These are phyloP conservation scores for Platanthera guangdongensis DNA, from an alignment of 106 monocot genomes.

Conservation along the genomic window DNA sequence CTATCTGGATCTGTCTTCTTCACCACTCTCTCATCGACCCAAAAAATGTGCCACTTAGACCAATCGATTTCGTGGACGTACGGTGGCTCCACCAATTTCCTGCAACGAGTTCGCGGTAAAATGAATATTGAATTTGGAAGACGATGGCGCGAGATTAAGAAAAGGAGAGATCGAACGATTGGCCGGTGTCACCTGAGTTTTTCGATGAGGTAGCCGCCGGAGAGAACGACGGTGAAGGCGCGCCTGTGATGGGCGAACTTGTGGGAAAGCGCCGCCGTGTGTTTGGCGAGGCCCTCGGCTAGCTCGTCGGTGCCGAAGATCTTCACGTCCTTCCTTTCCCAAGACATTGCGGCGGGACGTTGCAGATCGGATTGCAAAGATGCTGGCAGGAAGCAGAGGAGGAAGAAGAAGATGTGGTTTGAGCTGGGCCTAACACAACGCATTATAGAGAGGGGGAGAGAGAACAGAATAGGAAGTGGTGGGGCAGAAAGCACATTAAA, in stretches of 20 bases:
- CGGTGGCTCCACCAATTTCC: slow-evolving; percentile 74
- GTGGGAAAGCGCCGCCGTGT: slow-evolving; percentile 57
- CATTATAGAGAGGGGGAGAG: no score
- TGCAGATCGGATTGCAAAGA: not conserved
- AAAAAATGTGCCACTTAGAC: slow-evolving; percentile 87
- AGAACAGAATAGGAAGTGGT: no score
- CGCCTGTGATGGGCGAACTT: slow-evolving; percentile 47
- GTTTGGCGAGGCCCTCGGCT: slow-evolving; percentile 49
- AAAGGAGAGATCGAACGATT: not conserved
- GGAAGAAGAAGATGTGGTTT: not conserved
- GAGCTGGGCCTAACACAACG: not conserved
- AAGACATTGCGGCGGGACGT: not conserved
- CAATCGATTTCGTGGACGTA: slow-evolving; percentile 62
- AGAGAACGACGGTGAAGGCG: slow-evolving; percentile 74
- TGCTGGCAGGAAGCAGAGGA: not conserved
- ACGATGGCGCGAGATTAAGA: not conserved
- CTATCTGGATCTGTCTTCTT: slow-evolving; percentile 70
- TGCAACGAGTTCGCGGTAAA: slow-evolving; percentile 7
- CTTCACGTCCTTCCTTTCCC: slow-evolving; percentile 2
- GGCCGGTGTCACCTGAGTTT: slow-evolving; percentile 43
- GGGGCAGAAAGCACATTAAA: no score
- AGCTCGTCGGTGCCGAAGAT: slow-evolving; percentile 57
- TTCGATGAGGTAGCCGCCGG: slow-evolving; percentile 83
- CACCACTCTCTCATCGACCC: slow-evolving; percentile 95
- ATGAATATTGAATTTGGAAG: not conserved